A percentile compares a stretch with the other conserved stretches of the same genome.
Conservation (phyloP, 495 filamentous ascomycete species). For the Aspergillus saccharolyticus region DNA sequence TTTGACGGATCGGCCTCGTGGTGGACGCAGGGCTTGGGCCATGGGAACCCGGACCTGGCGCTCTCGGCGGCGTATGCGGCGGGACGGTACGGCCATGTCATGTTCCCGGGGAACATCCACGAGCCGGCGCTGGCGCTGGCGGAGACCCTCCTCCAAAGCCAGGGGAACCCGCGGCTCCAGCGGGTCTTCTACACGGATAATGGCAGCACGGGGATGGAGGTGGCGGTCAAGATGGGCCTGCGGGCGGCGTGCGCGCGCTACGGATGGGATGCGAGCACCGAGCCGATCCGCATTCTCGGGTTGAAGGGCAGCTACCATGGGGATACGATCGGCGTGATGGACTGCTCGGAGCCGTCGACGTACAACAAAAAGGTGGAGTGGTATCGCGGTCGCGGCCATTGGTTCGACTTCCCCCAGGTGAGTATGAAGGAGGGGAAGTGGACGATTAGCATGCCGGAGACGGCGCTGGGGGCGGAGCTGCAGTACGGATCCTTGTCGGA, state of each 20-base stretch:
- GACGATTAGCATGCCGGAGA: constrained; percentile 52
- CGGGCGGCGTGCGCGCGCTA: constrained; percentile 58
- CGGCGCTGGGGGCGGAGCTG: constrained; percentile 38
- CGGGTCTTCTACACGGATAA: constrained; percentile 77
- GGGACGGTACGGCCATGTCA: constrained; percentile 79
- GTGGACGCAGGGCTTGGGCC: constrained; percentile 83
- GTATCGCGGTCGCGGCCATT: constrained; percentile 68
- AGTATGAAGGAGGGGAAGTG: constrained; percentile 58
- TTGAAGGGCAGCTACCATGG: constrained; percentile 75
- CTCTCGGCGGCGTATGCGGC: constrained; percentile 71
- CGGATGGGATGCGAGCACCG: constrained; percentile 51
- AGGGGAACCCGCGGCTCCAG: constrained; percentile 54
- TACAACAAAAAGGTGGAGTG: constrained; percentile 75
- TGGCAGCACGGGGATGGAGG: constrained; percentile 73
- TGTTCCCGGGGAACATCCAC: constrained; percentile 71
- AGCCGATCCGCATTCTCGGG: constrained; percentile 60
- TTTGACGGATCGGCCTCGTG: constrained; percentile 79
- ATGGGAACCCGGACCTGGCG: constrained; percentile 61
- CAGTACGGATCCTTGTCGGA: constrained; percentile 48
- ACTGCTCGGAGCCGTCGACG: constrained; percentile 64
- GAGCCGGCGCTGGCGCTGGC: constrained; percentile 65
- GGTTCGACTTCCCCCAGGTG: constrained; percentile 70
- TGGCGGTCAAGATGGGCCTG: constrained; percentile 75
- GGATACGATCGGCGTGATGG: constrained; percentile 79
- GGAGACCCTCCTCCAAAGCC: constrained; percentile 48